Conservation (phyloP, 1,284 basidiomycete genomes). For the Sanguinoderma infundibulare region DNA sequence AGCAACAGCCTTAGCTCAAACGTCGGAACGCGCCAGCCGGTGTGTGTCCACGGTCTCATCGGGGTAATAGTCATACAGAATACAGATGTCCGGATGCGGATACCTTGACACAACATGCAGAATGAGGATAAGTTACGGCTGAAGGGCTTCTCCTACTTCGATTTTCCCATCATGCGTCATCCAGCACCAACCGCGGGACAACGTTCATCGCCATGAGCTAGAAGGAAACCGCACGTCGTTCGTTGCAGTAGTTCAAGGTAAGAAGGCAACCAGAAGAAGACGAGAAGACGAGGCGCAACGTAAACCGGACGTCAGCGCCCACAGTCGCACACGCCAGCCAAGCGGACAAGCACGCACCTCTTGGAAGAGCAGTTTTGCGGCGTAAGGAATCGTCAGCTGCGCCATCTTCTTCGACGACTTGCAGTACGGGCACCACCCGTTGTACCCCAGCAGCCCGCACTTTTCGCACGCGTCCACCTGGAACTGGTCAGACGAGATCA, state of each 20-base stretch:
- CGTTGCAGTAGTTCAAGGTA: neutral
- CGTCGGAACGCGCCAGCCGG: neutral
- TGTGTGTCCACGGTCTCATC: neutral
- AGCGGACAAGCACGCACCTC: constrained; percentile 75
- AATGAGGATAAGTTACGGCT: constrained; percentile 18
- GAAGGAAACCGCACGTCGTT: constrained; percentile 3
- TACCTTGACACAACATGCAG: constrained; percentile 19
- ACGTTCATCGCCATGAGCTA: constrained; percentile 96
- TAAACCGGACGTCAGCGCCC: neutral
- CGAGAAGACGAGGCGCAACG: neutral
- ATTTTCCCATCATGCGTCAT: constrained; percentile 62
- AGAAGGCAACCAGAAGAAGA: neutral
- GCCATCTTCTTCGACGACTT: constrained; percentile 97
- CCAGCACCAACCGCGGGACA: constrained; percentile 83
- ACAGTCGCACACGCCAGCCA: neutral
- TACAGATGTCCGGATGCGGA: constrained; percentile 15
- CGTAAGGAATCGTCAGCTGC: constrained; percentile 97
- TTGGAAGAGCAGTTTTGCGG: constrained; percentile 96
- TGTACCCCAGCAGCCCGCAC: constrained; percentile 97
- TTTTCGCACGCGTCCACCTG: constrained; percentile 95
- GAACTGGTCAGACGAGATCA: constrained; percentile 98
- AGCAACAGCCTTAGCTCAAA: neutral
- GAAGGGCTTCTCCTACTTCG: constrained; percentile 7
- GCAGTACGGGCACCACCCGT: constrained; percentile 95
- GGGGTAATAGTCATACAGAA: constrained; percentile 13